Evolutionary conservation across 495 filamentous ascomycete genomes (phyloP), one percentile per base, ranked within the genome.

Genomic region (Lasiosphaeriaceae sp.): DNA sequence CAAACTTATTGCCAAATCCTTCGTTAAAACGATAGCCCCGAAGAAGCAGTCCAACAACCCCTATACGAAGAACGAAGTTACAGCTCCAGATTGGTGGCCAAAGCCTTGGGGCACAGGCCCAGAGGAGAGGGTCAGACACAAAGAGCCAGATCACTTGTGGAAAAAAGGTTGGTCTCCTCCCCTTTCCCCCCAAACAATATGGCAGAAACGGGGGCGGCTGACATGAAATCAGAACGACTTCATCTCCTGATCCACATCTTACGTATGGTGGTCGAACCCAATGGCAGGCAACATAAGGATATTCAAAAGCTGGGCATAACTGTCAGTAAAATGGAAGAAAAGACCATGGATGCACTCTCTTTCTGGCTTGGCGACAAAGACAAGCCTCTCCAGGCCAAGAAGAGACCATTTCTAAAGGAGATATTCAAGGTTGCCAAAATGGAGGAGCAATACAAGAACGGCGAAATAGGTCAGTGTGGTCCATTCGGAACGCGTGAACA

Each of bases 41-140:
- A 90, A 89, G 58, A 97, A 97, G 68, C 90, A 96, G 66, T 84
- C 86, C 0, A 86, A 80, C 45, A 84, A 89, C 60, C 92, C 92
- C 0, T 97, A 96, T 69, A 92, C 87, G 22, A 79, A 82, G 17
- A 80, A 85, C 2, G 78, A 87, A 43, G 73, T 77, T 31, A 86
- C 80, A 45, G 83, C 82, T 31, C 92, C 92, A 11, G 76, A 77
- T 17, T 96, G 90, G 89, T 97, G 92, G 92, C 90, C 90, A 0
- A 75, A 78, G 19, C 80, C 83, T 11, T 75, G 67, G 64, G 76
- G 74, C 1, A 52, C 73, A 1, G 63, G 61, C 16, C 61, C 64
- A 50, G 64, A 70, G 9, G 64, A 72, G 9, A 64, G 51, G 53
- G 69, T 81, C 17, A 76, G 82, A 24, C 90, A 94, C 69, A 89